Evolutionary conservation across 2,329 filamentous ascomycete species (phyloP), one percentile per base, ranked within the genome.

Genomic region (Botrytis aclada): DNA sequence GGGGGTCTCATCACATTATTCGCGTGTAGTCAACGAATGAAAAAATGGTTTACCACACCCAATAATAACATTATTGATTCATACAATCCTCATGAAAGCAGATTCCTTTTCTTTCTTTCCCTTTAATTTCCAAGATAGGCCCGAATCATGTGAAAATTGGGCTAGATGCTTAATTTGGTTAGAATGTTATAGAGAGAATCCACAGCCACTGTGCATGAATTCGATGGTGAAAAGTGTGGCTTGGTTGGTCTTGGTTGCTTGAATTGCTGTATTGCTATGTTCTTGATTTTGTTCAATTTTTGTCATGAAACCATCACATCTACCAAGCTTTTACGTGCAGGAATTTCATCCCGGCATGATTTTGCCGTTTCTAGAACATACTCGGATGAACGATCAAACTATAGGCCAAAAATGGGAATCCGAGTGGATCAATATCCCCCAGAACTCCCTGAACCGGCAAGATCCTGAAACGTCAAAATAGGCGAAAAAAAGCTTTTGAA

Each of bases 131-230:
- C 47, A 29, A 54, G 6, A 8, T 67, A 32, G 34, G 25, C 18
- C 47, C 47, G 34, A 54, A 67, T 56, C 45, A 56, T 67, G 9
- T 41, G 16, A 41, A 39, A 41, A 41, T 29, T 39, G 45, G 25
- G 8, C 37, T 54, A n/a, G 7, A 54, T 67, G 25, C 47, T 41
- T 22, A 14, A 67, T 41, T 41, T 41, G 32, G 25, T 39, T 41
- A 56, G 18, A 32, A 29, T 14, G 25, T 12, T 45, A 9, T 22
- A 7, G 39, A 14, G 2, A 54, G 32, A 39, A n/a, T 16, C 45
- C 14, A 66, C 62, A 39, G 34, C 47, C 64, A 56, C 47, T 25
- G 25, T 67, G 65, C 65, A 67, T 67, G 47, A 56, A 67, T 22
- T 32, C 18, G n/a, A 56, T 41, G 47, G 41, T 41, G 47, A 22